Conservation (phyloP, 2,329 filamentous ascomycete species). For the Canariomyces notabilis region DNA sequence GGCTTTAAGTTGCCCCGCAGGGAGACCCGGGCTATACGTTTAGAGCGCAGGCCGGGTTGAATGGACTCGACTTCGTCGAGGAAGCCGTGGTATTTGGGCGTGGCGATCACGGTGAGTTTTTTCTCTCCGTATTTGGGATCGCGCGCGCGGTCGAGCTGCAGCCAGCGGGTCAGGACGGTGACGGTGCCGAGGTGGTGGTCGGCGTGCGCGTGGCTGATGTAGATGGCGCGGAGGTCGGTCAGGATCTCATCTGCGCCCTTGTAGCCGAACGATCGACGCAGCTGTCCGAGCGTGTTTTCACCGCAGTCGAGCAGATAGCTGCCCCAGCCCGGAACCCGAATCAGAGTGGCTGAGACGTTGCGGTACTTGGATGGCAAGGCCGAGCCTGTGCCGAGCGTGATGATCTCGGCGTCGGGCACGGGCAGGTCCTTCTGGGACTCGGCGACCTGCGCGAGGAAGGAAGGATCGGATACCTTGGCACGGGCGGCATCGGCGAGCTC, state of each 20-base stretch:
- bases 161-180: conserved; percentile 80
- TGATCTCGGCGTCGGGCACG: conserved; percentile 71
- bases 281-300: conserved; percentile 85
- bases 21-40: conserved; percentile 6
- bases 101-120: conserved; percentile 64
- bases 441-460: conserved; percentile 46
- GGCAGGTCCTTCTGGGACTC: conserved; percentile 60
- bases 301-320: conserved; percentile 88
- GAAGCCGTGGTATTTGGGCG: conserved; percentile 67
- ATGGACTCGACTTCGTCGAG: conserved; percentile 73
- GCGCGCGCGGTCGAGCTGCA: conserved; percentile 38
- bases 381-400: conserved; percentile 86
- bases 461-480: conserved; percentile 36
- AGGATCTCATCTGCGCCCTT: conserved; percentile 66
- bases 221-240: conserved; percentile 73
- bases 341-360: conserved; percentile 84
- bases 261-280: conserved; percentile 66
- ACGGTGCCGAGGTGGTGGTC: conserved; percentile 88
- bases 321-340: conserved; percentile 80
- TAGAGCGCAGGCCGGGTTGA: conserved; percentile 60
- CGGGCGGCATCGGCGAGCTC: conserved; percentile 47
- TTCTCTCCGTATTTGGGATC: too few species aligned
- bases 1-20: conserved; percentile 3
- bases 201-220: conserved; percentile 93
- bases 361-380: conserved; percentile 87